phyloP scores from a whole-genome alignment of 2,329 filamentous ascomycete genomes.

The Cladosporium oxysporum region DNA sequence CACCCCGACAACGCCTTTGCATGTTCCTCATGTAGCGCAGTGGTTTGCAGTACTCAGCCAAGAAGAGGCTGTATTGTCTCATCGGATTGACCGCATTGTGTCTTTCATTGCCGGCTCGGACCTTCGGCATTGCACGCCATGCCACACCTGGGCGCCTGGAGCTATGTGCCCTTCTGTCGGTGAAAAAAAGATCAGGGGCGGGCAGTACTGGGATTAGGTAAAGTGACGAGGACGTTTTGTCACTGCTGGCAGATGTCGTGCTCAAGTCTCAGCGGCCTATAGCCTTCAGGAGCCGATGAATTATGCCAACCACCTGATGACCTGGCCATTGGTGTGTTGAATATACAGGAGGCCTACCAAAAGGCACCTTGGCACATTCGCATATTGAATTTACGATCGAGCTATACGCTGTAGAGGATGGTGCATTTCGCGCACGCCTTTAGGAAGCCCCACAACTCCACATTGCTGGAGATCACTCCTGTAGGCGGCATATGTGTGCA shows the following conservation, averaged over 20 bases:
- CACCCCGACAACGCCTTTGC: conserved; percentile 1
- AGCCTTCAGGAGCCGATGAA: neutral
- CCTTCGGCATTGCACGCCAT: neutral
- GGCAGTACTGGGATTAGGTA: conserved; percentile 2
- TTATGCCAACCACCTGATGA: neutral
- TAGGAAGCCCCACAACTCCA: neutral
- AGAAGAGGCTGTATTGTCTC: conserved; percentile 3
- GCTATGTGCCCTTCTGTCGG: conserved; percentile 1
- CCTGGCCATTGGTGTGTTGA: neutral
- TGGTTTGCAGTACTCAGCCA: neutral
- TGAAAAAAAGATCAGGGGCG: neutral
- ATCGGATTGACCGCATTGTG: neutral
- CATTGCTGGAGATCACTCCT: conserved; percentile 2
- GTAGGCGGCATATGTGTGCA: neutral
- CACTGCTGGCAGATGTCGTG: neutral
- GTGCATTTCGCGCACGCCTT: neutral
- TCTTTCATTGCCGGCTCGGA: neutral
- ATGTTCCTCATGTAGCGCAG: neutral
- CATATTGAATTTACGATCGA: neutral
- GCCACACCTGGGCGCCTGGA: neutral
- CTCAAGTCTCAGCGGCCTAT: neutral
- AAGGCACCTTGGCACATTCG: neutral
- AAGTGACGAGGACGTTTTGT: conserved; percentile 3
- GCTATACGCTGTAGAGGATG: neutral
- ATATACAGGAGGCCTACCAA: neutral